Base-by-base conservation (phyloP, 129 eudicot genomes). In the Pseudognaphalium luteoalbum region DNA sequence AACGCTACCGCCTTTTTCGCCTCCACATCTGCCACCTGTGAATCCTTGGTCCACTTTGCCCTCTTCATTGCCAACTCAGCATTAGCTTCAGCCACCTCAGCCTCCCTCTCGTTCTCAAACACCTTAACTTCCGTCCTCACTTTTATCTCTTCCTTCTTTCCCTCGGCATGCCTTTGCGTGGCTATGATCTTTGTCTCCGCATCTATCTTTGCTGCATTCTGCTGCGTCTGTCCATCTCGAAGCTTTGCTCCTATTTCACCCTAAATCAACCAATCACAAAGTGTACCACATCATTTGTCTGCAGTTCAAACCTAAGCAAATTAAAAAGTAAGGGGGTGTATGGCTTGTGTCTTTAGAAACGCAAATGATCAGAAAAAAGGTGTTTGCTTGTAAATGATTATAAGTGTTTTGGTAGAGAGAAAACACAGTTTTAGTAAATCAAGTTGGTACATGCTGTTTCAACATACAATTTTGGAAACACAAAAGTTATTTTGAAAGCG, bases 191-290 rank as follows among this genome's bases (percentile, higher is more conserved):
- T 70, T 5, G 87, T 83, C 32, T 83, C 81, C 0, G 84, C 80
- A 64, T 83, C 87, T 14, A 83, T 83, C 76, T 79, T 79, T 4
- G 87, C 83, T 25, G 84, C 84, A 44, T 79, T 83, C 54, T 83
- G 84, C 21, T 64, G 11, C 4, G 83, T 83, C 78, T 39, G 74
- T 3, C 83, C 87, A 19, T 79, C 74, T 39, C 87, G 57, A 19
- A 32, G 69, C 81, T 79, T 83, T 1, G 83, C 21, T 9, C 86
- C 83, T 10, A 83, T 63, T 28, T 61, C 83, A 9, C 86, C 86
- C 72, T 83, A 30, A 41, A 21, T 59, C 17, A 21, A 42, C 30
- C 63, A 62, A 60, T 25, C 6, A 21, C 29, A 9, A 7, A 74
- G 16, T 10, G 51, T 56, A 61, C 6, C 33, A 50, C 10, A 25